These are phyloP conservation scores for Sistotremastrum suecicum DNA, from an alignment of 768 basidiomycete species.

Conservation along the genomic window DNA sequence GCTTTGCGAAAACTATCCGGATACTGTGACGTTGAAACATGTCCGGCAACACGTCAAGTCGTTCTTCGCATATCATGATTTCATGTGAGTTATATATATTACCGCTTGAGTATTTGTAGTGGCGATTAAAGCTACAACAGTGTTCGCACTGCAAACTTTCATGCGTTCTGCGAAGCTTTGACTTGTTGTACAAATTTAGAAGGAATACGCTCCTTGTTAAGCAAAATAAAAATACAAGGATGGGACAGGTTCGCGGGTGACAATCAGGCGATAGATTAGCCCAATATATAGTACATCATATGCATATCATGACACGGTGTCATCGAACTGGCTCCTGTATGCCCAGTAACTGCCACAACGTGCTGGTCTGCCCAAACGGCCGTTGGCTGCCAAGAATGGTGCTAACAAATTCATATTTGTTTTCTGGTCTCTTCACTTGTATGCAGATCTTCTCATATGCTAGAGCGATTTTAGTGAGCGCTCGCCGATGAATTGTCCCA, in stretches of 20 bases:
- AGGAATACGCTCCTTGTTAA: no score
- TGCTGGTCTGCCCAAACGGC: conserved; percentile 66
- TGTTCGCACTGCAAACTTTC: no score
- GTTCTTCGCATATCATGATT: conserved; percentile 43
- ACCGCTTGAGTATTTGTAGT: no score
- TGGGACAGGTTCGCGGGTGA: no score
- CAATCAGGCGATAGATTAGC: no score
- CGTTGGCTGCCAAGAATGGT: conserved; percentile 73
- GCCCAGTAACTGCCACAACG: conserved; percentile 70
- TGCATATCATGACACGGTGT: neutral
- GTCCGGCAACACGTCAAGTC: conserved; percentile 53
- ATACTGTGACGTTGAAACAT: conserved; percentile 31
- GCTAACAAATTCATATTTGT: conserved; percentile 82
- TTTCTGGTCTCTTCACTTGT: conserved; percentile 58
- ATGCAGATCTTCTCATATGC: conserved; percentile 67
- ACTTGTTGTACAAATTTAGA: no score
- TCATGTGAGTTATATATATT: no score
- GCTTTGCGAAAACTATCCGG: conserved; percentile 39
- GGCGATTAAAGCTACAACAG: no score
- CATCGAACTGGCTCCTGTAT: conserved; percentile 28
- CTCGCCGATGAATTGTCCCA: conserved; percentile 58
- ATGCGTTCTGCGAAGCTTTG: no score
- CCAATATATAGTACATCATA: no score
- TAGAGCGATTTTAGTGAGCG: conserved; percentile 48
- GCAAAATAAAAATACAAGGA: no score